A percentile compares a stretch with the other conserved stretches of the same genome.
Conservation (phyloP, 139 green algal species). For the Pycnococcus provasolii region DNA sequence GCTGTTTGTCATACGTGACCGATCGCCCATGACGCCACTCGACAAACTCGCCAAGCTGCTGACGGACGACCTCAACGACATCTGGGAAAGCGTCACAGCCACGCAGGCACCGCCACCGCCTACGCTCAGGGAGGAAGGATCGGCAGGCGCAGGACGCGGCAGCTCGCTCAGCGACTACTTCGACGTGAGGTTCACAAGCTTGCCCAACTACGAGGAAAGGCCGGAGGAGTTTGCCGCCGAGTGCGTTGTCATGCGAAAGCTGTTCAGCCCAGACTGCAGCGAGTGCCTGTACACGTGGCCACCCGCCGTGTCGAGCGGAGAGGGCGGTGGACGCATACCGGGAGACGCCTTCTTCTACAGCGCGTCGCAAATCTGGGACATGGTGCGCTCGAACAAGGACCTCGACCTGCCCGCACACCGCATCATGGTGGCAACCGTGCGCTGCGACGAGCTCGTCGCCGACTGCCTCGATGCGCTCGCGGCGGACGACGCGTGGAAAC, state of each 20-base stretch:
- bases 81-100: conserved; percentile 84
- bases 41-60: conserved; percentile 34
- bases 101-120: background rate
- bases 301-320: background rate
- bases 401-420: conserved; percentile 93
- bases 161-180: conserved; percentile 77
- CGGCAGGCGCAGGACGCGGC: conserved; percentile 53
- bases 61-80: conserved; percentile 58
- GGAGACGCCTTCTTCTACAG: conserved; percentile 61
- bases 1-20: conserved; percentile 96
- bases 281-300: background rate
- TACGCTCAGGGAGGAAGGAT: too few species aligned
- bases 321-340: conserved; percentile 33
- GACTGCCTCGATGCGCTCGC: conserved; percentile 53
- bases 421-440: conserved; percentile 90
- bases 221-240: conserved; percentile 82
- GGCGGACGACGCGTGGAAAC: background rate
- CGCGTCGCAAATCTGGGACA: conserved; percentile 71
- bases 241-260: conserved; percentile 45
- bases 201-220: conserved; percentile 87
- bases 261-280: conserved; percentile 42
- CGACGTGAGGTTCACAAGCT: conserved; percentile 44
- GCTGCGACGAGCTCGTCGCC: conserved; percentile 73
- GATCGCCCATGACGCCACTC: conserved; percentile 68
- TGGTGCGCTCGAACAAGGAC: conserved; percentile 84